Conservation (phyloP, 2,329 filamentous ascomycete genomes). For the Anisogramma anomala region DNA sequence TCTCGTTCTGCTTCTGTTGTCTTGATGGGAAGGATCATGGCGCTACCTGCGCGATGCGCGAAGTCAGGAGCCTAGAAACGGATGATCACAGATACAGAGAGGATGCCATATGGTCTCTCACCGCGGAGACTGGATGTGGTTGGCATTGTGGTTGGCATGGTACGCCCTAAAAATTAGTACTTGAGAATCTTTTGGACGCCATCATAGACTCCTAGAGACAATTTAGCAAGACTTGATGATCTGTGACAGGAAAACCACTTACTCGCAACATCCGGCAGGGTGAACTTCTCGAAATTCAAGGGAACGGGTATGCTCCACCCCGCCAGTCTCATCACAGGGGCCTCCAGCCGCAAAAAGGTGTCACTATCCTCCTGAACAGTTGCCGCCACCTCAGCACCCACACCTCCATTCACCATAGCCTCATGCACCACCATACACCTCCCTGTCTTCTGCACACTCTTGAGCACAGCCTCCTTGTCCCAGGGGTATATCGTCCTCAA, state of each 20-base stretch:
- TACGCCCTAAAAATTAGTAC: conserved; percentile 39
- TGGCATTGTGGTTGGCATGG: not conserved
- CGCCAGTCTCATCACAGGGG: conserved; percentile 71
- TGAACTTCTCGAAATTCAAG: conserved; percentile 66
- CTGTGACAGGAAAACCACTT: conserved; percentile 32
- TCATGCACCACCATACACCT: conserved; percentile 83
- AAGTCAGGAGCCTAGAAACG: too few species aligned
- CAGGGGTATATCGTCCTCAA: conserved; percentile 82
- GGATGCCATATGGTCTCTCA: too few species aligned
- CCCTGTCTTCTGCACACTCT: conserved; percentile 79
- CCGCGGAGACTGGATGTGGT: not conserved
- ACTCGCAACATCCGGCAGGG: conserved; percentile 79
- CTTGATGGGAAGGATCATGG: too few species aligned
- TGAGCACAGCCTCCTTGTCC: conserved; percentile 70
- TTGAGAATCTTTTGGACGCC: conserved; percentile 55
- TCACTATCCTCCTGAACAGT: conserved; percentile 67
- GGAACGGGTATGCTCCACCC: conserved; percentile 85
- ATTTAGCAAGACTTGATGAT: not conserved
- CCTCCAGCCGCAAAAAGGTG: conserved; percentile 73
- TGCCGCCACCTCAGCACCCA: conserved; percentile 81
- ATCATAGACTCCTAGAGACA: conserved; percentile 54
- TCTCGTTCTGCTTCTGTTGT: too few species aligned
- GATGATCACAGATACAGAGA: too few species aligned
- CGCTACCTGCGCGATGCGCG: too few species aligned
- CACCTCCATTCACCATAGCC: conserved; percentile 78